phyloP scores from a whole-genome alignment of 805 yeast genomes.

The Lipomyces japonicus region DNA sequence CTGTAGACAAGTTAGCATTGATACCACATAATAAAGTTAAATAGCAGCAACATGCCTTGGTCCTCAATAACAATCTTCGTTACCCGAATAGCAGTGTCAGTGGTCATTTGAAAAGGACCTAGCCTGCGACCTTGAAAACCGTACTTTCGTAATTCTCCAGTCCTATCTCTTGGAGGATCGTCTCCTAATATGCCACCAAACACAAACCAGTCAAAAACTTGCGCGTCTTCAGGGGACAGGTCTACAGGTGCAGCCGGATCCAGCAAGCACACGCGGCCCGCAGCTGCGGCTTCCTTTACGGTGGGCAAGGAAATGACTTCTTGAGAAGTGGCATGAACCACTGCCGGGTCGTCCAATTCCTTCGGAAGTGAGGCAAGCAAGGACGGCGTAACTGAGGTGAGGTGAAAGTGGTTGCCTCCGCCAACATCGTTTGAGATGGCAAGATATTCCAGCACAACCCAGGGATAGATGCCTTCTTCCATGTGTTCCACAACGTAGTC shows the following conservation, averaged over 20 bases:
- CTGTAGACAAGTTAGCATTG: not conserved
- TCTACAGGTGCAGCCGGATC: constrained; percentile 85
- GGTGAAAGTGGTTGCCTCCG: constrained; percentile 57
- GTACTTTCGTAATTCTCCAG: constrained; percentile 82
- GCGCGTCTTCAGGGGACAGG: constrained; percentile 64
- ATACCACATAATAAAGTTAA: not conserved
- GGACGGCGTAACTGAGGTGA: constrained; percentile 60
- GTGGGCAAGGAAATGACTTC: constrained; percentile 50
- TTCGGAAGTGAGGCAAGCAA: constrained; percentile 64
- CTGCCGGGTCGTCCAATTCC: constrained; percentile 53
- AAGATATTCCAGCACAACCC: constrained; percentile 87
- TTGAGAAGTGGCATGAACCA: constrained; percentile 51
- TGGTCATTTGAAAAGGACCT: constrained; percentile 90
- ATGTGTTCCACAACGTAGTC: constrained; percentile 78
- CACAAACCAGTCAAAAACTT: constrained; percentile 75
- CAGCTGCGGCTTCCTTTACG: constrained; percentile 28
- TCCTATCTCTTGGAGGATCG: constrained; percentile 70
- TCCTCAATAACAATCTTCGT: constrained; percentile 74
- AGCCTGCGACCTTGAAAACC: constrained; percentile 85
- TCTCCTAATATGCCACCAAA: constrained; percentile 81
- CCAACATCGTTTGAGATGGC: constrained; percentile 85
- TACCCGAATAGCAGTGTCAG: constrained; percentile 94
- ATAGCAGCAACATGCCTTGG: constrained; percentile 31
- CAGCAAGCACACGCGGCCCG: constrained; percentile 67
- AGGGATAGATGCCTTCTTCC: constrained; percentile 95